A percentile compares a stretch with the other conserved stretches of the same genome.
phyloP scores from a whole-genome alignment of 495 filamentous ascomycete species.

The Bacidia rubella region DNA sequence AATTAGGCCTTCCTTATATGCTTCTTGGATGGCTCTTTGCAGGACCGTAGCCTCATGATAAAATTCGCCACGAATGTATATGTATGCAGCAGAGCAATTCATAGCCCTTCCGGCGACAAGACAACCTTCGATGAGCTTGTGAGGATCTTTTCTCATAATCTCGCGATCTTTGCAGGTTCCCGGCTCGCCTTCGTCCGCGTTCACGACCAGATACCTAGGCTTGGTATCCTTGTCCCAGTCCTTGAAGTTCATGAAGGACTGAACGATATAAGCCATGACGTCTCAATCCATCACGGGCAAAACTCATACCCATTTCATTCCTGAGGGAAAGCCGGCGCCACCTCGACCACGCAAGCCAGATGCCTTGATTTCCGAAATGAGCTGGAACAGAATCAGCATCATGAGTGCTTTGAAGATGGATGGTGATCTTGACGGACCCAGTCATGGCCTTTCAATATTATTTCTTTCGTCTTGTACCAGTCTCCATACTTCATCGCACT shows the following conservation, averaged over 20 bases:
- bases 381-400: slow-evolving; percentile 32
- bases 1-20: slow-evolving; percentile 82
- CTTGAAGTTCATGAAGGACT: slow-evolving; percentile 99
- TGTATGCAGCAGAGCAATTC: slow-evolving; percentile 97
- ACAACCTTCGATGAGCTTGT: slow-evolving; percentile 96
- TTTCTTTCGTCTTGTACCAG: slow-evolving; percentile 99
- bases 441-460: slow-evolving; percentile 88
- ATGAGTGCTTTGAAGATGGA: slow-evolving; percentile 17
- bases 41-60: slow-evolving; percentile 92
- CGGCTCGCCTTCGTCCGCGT: slow-evolving; percentile 96
- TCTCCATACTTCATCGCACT: slow-evolving; percentile 96
- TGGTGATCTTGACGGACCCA: slow-evolving; percentile 45
- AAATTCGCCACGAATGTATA: slow-evolving; percentile 98
- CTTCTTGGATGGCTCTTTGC: slow-evolving; percentile 91
- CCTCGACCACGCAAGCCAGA: slow-evolving; percentile 92
- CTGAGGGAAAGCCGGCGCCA: slow-evolving; percentile 94
- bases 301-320: slow-evolving; percentile 83
- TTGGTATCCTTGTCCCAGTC: slow-evolving; percentile 97
- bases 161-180: slow-evolving; percentile 99
- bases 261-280: slow-evolving; percentile 19
- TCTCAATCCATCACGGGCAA: neutral
- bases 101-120: slow-evolving; percentile 91
- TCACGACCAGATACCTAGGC: slow-evolving; percentile 92
- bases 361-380: slow-evolving; percentile 90
- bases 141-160: slow-evolving; percentile 99